A percentile compares a stretch with the other conserved stretches of the same genome.
These are phyloP conservation scores for Saussurea involucrata DNA, from an alignment of 129 eudicot species.

Conservation along the genomic window DNA sequence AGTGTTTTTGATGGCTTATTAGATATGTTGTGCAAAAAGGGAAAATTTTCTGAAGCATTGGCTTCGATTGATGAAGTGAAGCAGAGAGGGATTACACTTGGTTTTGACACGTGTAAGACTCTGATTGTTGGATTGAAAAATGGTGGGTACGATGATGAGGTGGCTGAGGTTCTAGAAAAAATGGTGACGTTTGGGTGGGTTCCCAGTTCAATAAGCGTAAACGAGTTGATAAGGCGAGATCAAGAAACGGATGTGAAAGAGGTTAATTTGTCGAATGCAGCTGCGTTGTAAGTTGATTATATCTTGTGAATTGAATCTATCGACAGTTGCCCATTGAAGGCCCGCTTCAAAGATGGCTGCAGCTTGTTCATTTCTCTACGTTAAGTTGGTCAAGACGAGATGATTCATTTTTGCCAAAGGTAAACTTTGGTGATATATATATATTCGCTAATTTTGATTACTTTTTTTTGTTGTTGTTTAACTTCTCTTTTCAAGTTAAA, in stretches of 20 bases:
- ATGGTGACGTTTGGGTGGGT: slow-evolving; percentile 65
- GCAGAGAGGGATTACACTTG: slow-evolving; percentile 47
- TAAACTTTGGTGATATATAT: too few species aligned
- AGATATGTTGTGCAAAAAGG: slow-evolving; percentile 17
- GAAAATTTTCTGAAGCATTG: slow-evolving; percentile 30
- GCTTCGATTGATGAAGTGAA: slow-evolving; percentile 47
- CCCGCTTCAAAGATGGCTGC: slow-evolving; percentile 2
- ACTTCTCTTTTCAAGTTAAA: too few species aligned
- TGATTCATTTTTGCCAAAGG: slow-evolving; percentile 8
- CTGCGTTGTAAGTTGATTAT: slow-evolving; percentile 32
- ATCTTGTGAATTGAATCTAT: slow-evolving; percentile 15
- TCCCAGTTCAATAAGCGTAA: slow-evolving; percentile 26
- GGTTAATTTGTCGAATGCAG: slow-evolving; percentile 21
- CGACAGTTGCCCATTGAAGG: background rate
- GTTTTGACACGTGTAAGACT: slow-evolving; percentile 45
- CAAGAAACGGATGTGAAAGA: slow-evolving; percentile 22
- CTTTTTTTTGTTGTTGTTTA: too few species aligned
- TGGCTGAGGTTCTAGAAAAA: slow-evolving; percentile 34
- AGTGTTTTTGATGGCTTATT: slow-evolving; percentile 11
- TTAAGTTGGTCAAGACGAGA: slow-evolving; percentile 6
- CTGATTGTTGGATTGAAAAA: slow-evolving; percentile 36
- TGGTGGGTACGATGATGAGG: slow-evolving; percentile 42
- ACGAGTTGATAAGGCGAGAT: slow-evolving; percentile 30
- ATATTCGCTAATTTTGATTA: too few species aligned
- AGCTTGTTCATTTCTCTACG: background rate